Evolutionary conservation across 495 filamentous ascomycete species (phyloP).

Genomic region (Hypoxylon rickii): DNA sequence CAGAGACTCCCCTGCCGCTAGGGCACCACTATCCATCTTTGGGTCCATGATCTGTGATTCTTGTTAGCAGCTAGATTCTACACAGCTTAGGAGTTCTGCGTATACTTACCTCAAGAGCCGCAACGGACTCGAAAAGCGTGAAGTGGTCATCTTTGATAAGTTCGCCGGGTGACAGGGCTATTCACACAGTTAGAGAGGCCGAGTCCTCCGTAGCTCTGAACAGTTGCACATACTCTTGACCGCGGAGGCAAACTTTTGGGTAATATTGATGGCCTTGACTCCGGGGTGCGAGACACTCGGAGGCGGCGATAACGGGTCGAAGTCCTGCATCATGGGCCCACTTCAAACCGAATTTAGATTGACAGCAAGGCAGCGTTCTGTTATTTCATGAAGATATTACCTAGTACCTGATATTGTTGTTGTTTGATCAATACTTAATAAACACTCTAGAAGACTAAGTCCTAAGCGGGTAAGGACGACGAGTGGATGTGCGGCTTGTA

Average conservation of each 20-base stretch:
- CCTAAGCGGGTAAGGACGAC: background rate
- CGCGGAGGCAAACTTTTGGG: conserved; percentile 71
- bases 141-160: conserved; percentile 94
- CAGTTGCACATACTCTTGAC: conserved; percentile 59
- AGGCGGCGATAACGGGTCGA: conserved; percentile 25
- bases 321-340: too few species aligned
- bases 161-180: conserved; percentile 77
- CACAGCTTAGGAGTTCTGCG: background rate
- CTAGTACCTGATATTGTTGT: too few species aligned
- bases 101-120: conserved; percentile 82
- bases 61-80: conserved; percentile 5
- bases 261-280: conserved; percentile 73
- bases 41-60: conserved; percentile 86
- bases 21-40: conserved; percentile 95
- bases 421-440: background rate
- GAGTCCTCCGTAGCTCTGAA: background rate
- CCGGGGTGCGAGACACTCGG: conserved; percentile 50
- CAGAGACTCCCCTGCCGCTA: conserved; percentile 74
- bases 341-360: too few species aligned
- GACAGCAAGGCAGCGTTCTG: too few species aligned
- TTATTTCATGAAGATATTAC: background rate
- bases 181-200: conserved; percentile 13
- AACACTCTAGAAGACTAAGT: background rate
- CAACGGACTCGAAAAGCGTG: conserved; percentile 91
- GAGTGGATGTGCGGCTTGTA: conserved; percentile 2